Base-by-base conservation (phyloP, 176 grass and related monocot species). In the Otatea glauca region DNA sequence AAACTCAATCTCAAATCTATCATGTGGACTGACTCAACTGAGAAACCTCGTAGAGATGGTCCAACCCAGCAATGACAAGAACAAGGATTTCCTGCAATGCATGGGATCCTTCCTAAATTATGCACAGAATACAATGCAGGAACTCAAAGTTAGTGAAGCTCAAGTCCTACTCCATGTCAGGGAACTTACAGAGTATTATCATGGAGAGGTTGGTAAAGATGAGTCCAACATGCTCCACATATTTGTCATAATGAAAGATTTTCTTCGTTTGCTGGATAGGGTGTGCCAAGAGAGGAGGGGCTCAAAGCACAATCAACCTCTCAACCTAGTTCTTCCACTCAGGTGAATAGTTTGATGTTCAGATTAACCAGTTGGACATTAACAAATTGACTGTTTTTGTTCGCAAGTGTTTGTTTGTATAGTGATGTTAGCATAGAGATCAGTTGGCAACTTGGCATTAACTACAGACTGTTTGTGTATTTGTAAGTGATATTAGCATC, bases 241-340 rank as follows among this genome's bases (percentile, higher is more conserved):
- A 82, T 94, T 97, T 69, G 79, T 97, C 66, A 94, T 94, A 64
- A 86, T 95, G 71, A 90, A 84, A 83, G 89, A 98, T 69, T 98
- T 98, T 83, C 90, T 98, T 88, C 50, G 75, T 70, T 87, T 93
- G 85, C 86, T 98, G 51, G 89, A 95, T 80, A 84, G 83, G 71
- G 82, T 93, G 45, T 95, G 91, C 41, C 77, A 81, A 86, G 92
- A 98, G 47, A 77, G 90, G 63, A 86, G 72, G 74, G 59, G 55
- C 27, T 51, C 87, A 77, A 94, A 84, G 61, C 38, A 72, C 7
- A 90, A 82, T 35, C 72, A 90, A 81, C 65, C 17, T 76, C 77
- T 54, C 23, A 85, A 85, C 62, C 64, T 72, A 76, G 65, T 77
- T 25, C 72, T 90, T 76, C 72, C 78, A 25, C 72, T 77, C 24